Evolutionary conservation across 345 rosid species (phyloP).

Genomic region (Citrus trifoliata): DNA sequence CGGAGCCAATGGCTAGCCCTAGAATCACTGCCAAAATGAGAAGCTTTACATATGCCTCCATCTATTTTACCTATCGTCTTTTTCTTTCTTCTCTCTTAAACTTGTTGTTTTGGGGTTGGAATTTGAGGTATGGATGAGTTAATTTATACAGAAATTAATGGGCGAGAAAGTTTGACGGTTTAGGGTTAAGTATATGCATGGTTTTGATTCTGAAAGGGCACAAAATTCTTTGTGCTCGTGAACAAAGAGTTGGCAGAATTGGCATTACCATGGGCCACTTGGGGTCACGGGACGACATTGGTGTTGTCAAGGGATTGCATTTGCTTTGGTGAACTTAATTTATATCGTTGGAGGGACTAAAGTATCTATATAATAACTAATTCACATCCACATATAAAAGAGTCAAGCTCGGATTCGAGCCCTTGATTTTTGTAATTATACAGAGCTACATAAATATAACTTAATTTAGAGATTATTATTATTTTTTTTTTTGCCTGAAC

Average conservation of each 20-base stretch:
- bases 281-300: conserved; percentile 21
- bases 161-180: neutral
- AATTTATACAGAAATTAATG: neutral
- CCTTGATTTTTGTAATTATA: too few species aligned
- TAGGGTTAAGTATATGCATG: neutral
- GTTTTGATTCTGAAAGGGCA: neutral
- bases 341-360: neutral
- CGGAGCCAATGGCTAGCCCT: neutral
- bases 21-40: neutral
- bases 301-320: conserved; percentile 4
- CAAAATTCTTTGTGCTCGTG: neutral
- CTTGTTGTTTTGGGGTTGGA: neutral
- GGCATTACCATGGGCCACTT: conserved; percentile 15
- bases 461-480: too few species aligned
- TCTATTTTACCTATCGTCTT: neutral
- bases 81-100: too few species aligned
- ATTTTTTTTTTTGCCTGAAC: too few species aligned
- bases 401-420: too few species aligned
- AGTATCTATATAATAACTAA: too few species aligned
- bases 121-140: neutral
- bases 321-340: conserved; percentile 1
- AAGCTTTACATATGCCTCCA: neutral
- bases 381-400: too few species aligned
- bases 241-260: conserved; percentile 2
- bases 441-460: too few species aligned